phyloP scores from a whole-genome alignment of 2,329 filamentous ascomycete genomes.

The Botryotinia convoluta region DNA sequence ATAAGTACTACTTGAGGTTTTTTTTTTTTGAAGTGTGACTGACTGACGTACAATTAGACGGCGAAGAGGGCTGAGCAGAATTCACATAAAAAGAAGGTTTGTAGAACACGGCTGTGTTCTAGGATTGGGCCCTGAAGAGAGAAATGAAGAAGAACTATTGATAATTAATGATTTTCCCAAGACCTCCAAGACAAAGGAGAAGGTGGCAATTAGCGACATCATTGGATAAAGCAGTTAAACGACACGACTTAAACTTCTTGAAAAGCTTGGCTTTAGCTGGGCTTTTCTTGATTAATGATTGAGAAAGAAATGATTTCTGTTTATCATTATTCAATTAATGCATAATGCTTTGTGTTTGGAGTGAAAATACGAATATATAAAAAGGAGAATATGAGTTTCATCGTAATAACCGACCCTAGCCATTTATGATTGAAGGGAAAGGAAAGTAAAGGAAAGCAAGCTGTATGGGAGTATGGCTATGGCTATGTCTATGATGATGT shows the following conservation, averaged over 20 bases:
- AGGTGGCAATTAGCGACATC: neutral
- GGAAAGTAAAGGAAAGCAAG: too few relatives aligned
- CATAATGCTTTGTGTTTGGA: slow-evolving; percentile 9
- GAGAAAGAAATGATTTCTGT: neutral
- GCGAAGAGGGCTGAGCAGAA: neutral
- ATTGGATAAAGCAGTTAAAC: neutral
- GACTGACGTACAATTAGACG: neutral
- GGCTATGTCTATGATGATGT: neutral
- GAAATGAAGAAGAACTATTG: neutral
- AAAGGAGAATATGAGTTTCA: slow-evolving; percentile 1
- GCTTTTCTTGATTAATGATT: neutral
- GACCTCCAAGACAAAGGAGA: neutral
- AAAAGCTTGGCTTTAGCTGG: neutral
- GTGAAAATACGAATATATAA: neutral
- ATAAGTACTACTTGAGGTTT: neutral
- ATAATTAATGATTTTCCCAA: neutral
- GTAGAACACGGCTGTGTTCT: neutral
- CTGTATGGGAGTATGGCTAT: neutral
- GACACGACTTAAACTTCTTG: neutral
- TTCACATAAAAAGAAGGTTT: neutral
- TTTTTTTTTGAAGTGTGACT: neutral
- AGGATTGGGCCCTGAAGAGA: neutral
- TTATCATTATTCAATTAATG: neutral
- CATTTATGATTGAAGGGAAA: neutral
- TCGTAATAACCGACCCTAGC: neutral